Base-by-base conservation (phyloP, 2,329 filamentous ascomycete genomes). In the Cladorrhinum sp. region DNA sequence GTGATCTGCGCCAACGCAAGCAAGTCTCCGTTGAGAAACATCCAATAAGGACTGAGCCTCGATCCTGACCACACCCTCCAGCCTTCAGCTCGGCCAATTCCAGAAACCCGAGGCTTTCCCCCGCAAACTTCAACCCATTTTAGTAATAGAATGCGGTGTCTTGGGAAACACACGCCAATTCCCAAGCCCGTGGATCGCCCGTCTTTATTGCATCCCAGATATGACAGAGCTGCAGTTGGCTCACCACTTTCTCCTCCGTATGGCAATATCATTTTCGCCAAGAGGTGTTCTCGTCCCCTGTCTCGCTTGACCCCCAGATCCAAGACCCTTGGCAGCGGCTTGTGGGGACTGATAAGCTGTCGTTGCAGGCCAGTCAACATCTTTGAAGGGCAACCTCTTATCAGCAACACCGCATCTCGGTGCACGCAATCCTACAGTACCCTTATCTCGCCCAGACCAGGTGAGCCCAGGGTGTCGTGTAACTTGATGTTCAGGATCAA, bases 381-480 rank as follows among this genome's bases (percentile, higher is more conserved):
- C 18, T 55, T 18, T 46, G 26, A 26, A 8, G 3, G 39, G 39
- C 39, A 10, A 48, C 21, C 36, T 46, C 54, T 57, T 57, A 57
- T 57, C 54, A 30, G 54, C 33, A 48, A 39, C 54, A 48, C 39
- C 36, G 14, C 54, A 56, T 48, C 36, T 56, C 16, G 21, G 16
- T 21, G 7, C 28, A 18, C 23, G 14, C 21, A 18, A 56, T 14
- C 33, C 36, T 42, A 8, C 54, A 23, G 33, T 48, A 2, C 24
- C 42, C 54, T 56, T 56, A 56, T 56, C 54, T 56, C 54, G 36
- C 54, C 54, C 20, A 56, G 54, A 56, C n/a, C 54, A 24, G 24
- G 12, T 39, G 53, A 55, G 28, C 33, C 39, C 3, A 20, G 23
- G 42, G 16, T 42, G n/a, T n/a, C n/a, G 36, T 42, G 36, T 30